Evolutionary conservation across 768 basidiomycete species (phyloP), one percentile per base, ranked within the genome.

Genomic region (Rhizopogon vulgaris): DNA sequence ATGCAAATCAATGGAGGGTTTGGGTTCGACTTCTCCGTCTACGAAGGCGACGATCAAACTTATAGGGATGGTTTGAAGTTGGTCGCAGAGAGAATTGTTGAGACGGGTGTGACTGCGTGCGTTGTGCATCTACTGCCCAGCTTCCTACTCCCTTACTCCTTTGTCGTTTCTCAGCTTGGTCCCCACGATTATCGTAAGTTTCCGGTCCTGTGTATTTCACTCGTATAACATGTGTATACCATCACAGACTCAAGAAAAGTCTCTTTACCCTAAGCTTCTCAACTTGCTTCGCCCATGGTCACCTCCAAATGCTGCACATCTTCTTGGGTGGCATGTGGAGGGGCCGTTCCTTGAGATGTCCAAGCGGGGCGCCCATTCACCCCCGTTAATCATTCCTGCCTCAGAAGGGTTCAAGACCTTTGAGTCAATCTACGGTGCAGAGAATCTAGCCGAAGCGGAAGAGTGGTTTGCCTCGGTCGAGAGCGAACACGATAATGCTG

Each of bases 1-100:
- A 81, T 87, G 15, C 93, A 95, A 61, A 84, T 95, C 55, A 94
- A 95, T 57, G 93, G 93, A 34, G 92, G 84, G 4, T 93, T 90
- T 63, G 83, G 85, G 28, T 88, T 91, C 62, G 90, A 92, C 66
- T 92, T 93, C 61, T 91, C 90, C 11, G 79, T 91, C 15, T 90
- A 85, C 58, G 83, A 87, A 34, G 80, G 78, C 25, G 76, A 85
- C 61, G 85, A 88, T 48, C 74, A 82, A 36, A 71, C 70, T 6
- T 94, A 94, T 68, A 71, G 74, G 24, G 59, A 76, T 22, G 89
- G 90, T 17, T 71, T 94, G 66, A 77, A 79, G 61, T 71, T 73
- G 54, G 80, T 93, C 32, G 85, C 90, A 6, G 80, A 82, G 67
- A 78, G 81, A 57, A 88, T 95, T 41, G 78, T 84, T 17, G 87